Evolutionary conservation across 305 asterid species (phyloP), one percentile per base, ranked within the genome.

Genomic region (Andrographis paniculata): DNA sequence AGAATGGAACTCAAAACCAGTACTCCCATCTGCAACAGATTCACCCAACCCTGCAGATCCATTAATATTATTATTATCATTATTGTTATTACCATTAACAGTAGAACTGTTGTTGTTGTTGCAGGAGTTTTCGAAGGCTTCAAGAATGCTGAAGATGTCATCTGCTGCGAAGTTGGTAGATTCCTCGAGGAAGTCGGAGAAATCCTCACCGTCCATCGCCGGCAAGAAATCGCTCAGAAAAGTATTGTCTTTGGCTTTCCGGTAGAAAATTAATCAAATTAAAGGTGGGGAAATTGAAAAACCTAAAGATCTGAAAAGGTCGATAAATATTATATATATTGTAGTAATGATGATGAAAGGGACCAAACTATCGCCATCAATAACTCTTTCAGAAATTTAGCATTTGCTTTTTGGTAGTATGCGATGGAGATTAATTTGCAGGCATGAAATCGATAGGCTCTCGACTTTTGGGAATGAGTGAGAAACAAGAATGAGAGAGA

Each of bases 331-430:
- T n/a, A n/a, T n/a, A n/a, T n/a, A n/a, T n/a, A n/a, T n/a, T n/a
- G n/a, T n/a, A n/a, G n/a, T n/a, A n/a, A n/a, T n/a, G n/a, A n/a
- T n/a, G n/a, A n/a, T 53, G 82, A 69, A 57, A 69, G 60, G 64
- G 80, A 74, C 83, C 62, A 61, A 74, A 77, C 81, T 70, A 69
- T 80, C 85, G 48, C 70, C 60, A 71, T 80, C 85, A 71, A 50
- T 63, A 31, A 33, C 38, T 38, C 39, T 15, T 63, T 56, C 52
- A 38, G 62, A 50, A 38, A 39, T 47, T 38, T 56, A 66, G 56
- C 45, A 45, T 5, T 13, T 31, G 20, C 33, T 55, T 47, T 60
- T 41, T 63, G 44, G 45, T 53, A 24, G 36, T 40, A 17, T 30
- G 33, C 8, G 5, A 17, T 20, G 17, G 8, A 3, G 8, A 24